These are phyloP conservation scores for Linderina pennispora DNA, from an alignment of 192 early-diverging fungal genomes.

Conservation along the genomic window DNA sequence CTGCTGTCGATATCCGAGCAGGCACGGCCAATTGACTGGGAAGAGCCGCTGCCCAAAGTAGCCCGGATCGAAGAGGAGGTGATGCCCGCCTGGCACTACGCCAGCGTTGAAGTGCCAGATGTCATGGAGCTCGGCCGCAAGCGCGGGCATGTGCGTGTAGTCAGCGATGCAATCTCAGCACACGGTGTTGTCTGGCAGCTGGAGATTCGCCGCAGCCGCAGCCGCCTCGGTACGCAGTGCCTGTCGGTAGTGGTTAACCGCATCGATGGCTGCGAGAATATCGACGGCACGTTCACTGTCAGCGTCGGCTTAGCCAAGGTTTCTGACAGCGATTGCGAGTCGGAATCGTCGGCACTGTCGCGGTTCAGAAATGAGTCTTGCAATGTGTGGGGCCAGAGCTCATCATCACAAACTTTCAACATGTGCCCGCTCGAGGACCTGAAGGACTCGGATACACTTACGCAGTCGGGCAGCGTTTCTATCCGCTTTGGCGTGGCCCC, in stretches of 20 bases:
- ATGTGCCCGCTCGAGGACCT: conserved; percentile 24
- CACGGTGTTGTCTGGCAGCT: conserved; percentile 31
- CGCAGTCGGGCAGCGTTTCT: conserved; percentile 3
- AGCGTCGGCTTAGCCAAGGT: conserved; percentile 5
- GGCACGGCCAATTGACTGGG: conserved; percentile 14
- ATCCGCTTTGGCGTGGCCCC: conserved; percentile 22
- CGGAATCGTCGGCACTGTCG: neutral
- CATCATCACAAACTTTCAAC: conserved; percentile 8
- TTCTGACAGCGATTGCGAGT: neutral
- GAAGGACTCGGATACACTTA: conserved; percentile 1
- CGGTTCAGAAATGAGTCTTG: conserved; percentile 3
- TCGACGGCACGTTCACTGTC: neutral
- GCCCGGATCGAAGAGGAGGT: conserved; percentile 2
- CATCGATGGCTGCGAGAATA: conserved; percentile 9
- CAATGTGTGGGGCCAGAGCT: neutral
- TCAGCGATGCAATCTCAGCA: conserved; percentile 11
- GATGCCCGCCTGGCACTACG: conserved; percentile 1
- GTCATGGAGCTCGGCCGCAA: conserved; percentile 30
- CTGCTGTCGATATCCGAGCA: conserved; percentile 6
- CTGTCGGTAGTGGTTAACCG: conserved; percentile 14
- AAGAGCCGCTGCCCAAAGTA: neutral
- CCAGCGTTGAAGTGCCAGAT: conserved; percentile 8
- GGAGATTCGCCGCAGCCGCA: conserved; percentile 20
- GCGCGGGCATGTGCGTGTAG: conserved; percentile 40
- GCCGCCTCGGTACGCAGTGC: conserved; percentile 20